Evolutionary conservation across 2,329 filamentous ascomycete genomes (phyloP), one percentile per base, ranked within the genome.

Genomic region (Apiospora koreana): DNA sequence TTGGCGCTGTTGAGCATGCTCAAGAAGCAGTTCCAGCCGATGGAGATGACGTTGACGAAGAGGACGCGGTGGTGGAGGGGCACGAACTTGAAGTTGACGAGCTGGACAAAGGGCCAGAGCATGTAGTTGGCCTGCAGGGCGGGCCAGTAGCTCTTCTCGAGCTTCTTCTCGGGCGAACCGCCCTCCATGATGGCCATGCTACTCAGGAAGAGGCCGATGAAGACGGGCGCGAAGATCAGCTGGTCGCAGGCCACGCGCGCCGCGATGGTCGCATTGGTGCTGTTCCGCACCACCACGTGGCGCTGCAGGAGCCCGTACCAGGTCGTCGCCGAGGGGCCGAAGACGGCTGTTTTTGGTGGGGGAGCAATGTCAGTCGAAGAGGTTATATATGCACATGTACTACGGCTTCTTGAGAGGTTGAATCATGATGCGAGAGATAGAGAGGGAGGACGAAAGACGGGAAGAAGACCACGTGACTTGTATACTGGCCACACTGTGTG

Each of bases 161-260:
- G 85, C 83, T 95, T 95, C 77, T 94, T 88, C 76, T 84, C 71
- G 38, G 85, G 82, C 70, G 81, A 82, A 42, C 78, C 78, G 35
- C 94, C 93, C 82, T 97, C 94, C 81, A 96, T 86, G 71, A 92
- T 86, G 21, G 94, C 93, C 94, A 97, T 97, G 79, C 89, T 92
- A 74, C 89, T 88, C 72, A 98, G 85, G 86, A 98, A 98, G 72
- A 92, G 84, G 72, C 89, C 90, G 80, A 97, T 90, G 81, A 97
- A 93, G 76, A 89, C 86, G n/a, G 94, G 93, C 46, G 94, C 93
- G 82, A 97, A 97, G 67, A 96, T 75, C 62, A 89, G 83, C 84
- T 98, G 95, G 83, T 98, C 95, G 74, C 87, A 87, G 35, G 88
- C 90, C 71, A 97, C 94, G 74, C 94, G 92, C 35, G 94, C 92